A percentile compares a stretch with the other conserved stretches of the same genome.
These are phyloP conservation scores for Sequoiadendron giganteum DNA, from an alignment of 75 land plant genomes.

Conservation along the genomic window DNA sequence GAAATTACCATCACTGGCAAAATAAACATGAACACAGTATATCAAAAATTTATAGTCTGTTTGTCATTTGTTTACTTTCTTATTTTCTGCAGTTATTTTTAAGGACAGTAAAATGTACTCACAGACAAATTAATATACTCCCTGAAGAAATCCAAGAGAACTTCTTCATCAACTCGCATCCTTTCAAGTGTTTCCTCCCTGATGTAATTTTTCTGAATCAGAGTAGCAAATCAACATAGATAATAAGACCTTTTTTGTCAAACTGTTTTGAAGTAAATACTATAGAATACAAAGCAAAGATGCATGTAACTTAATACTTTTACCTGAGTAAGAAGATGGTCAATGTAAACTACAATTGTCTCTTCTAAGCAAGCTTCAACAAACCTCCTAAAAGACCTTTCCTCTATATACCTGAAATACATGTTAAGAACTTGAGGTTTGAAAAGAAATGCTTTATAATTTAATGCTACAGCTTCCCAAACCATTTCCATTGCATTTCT, in stretches of 20 bases:
- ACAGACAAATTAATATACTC: constrained; percentile 76
- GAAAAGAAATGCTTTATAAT: background rate
- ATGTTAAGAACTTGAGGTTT: background rate
- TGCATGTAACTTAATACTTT: background rate
- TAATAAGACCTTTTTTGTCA: background rate
- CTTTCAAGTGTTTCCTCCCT: constrained; percentile 92
- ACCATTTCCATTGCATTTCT: background rate
- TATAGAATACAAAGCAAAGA: background rate
- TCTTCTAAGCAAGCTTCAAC: constrained; percentile 98
- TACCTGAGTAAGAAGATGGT: constrained; percentile 95
- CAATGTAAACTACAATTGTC: constrained; percentile 84
- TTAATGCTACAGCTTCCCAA: background rate
- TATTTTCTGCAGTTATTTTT: background rate
- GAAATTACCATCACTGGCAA: background rate
- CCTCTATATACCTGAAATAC: constrained; percentile 86
- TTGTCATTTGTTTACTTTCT: background rate
- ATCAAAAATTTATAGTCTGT: background rate
- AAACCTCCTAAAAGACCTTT: constrained; percentile 89
- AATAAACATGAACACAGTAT: background rate
- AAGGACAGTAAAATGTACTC: constrained; percentile 21
- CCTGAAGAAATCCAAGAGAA: constrained; percentile 83
- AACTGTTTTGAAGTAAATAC: background rate
- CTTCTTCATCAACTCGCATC: constrained; percentile 92
- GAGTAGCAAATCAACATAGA: background rate
- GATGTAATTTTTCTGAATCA: constrained; percentile 72